These are phyloP conservation scores for Phylloporus sp. DNA, from an alignment of 768 basidiomycete genomes.

Conservation along the genomic window DNA sequence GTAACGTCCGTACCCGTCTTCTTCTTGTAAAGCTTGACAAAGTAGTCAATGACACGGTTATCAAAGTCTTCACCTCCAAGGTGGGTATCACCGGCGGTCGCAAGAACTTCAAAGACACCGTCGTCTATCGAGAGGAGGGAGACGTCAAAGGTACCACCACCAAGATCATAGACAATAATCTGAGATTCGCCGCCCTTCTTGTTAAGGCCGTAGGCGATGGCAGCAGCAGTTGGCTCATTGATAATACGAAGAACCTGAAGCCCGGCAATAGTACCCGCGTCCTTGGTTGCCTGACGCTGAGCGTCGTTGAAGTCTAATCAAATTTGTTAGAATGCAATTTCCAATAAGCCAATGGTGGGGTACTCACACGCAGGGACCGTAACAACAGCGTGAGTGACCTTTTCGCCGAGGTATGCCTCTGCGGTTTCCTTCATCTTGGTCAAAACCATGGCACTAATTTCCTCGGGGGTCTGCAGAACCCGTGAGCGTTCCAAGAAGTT, in stretches of 20 bases:
- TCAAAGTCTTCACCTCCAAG: constrained; percentile 96
- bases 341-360: background rate
- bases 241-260: constrained; percentile 95
- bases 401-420: constrained; percentile 93
- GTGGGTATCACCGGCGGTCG: constrained; percentile 92
- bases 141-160: constrained; percentile 98
- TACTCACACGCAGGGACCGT: constrained; percentile 90
- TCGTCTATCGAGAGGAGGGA: constrained; percentile 93
- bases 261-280: constrained; percentile 92
- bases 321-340: constrained; percentile 11
- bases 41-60: constrained; percentile 87
- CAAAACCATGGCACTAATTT: constrained; percentile 93
- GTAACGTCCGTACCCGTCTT: constrained; percentile 83
- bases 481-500: background rate
- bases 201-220: constrained; percentile 97
- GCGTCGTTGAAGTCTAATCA: constrained; percentile 97
- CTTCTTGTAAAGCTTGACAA: constrained; percentile 88
- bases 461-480: constrained; percentile 72
- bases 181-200: constrained; percentile 92
- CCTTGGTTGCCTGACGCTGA: constrained; percentile 98
- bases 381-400: constrained; percentile 96
- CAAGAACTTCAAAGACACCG: constrained; percentile 86
- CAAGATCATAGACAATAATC: constrained; percentile 97
- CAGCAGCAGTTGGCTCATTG: constrained; percentile 96
- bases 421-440: constrained; percentile 99